Evolutionary conservation across 2,329 filamentous ascomycete species (phyloP).

Genomic region (Didymella glomerata): DNA sequence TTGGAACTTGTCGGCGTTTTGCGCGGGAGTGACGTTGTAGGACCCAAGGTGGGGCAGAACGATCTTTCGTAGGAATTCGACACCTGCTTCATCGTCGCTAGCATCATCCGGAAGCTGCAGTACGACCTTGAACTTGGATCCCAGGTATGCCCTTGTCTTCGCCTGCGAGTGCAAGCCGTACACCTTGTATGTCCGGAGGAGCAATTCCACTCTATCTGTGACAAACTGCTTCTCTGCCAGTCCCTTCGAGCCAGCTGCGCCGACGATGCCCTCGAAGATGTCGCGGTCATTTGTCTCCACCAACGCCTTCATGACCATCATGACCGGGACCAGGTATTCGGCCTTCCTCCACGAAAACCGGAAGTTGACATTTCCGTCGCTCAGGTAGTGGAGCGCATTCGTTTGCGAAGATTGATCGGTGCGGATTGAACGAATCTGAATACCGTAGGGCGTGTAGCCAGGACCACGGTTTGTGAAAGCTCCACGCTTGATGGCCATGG

Average conservation of each 20-base stretch:
- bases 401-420: conserved; percentile 99
- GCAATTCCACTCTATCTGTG: conserved; percentile 89
- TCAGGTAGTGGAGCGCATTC: conserved; percentile 94
- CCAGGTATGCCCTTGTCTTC: conserved; percentile 85
- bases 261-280: conserved; percentile 93
- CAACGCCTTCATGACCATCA: conserved; percentile 96
- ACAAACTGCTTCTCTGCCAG: conserved; percentile 86
- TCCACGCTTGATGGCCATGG: conserved; percentile 89
- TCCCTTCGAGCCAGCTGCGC: conserved; percentile 76
- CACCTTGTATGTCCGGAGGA: conserved; percentile 91
- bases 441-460: conserved; percentile 87
- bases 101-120: conserved; percentile 84
- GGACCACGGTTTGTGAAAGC: conserved; percentile 89
- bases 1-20: conserved; percentile 92
- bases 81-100: conserved; percentile 87
- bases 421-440: conserved; percentile 89
- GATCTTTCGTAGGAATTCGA: conserved; percentile 88
- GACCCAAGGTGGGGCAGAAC: conserved; percentile 92
- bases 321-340: conserved; percentile 92
- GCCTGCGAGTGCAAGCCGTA: conserved; percentile 84
- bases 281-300: conserved; percentile 96
- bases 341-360: conserved; percentile 98
- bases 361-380: conserved; percentile 95
- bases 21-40: conserved; percentile 79
- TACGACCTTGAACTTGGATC: conserved; percentile 89